phyloP scores from a whole-genome alignment of 75 land plant species.

The Gnetum montanum region DNA sequence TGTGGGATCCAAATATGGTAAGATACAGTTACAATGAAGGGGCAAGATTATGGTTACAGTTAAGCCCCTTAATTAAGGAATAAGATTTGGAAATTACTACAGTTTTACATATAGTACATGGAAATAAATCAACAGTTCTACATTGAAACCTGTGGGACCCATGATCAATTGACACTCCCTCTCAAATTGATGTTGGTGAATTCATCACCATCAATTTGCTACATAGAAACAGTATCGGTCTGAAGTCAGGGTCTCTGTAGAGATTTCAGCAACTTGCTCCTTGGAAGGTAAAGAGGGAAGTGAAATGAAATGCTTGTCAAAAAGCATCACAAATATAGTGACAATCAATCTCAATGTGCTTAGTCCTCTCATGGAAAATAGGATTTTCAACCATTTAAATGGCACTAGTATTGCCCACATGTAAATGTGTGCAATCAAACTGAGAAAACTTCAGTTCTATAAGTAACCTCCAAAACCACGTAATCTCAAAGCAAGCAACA shows the following conservation, averaged over 20 bases:
- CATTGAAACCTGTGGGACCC: too few species aligned
- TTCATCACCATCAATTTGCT: neutral
- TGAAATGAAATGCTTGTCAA: neutral
- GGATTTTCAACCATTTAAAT: constrained; percentile 11
- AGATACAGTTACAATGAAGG: too few species aligned
- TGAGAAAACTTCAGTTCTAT: constrained; percentile 11
- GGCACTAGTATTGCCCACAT: constrained; percentile 18
- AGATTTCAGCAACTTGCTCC: constrained; percentile 2
- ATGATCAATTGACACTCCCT: neutral
- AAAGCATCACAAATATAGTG: constrained; percentile 5
- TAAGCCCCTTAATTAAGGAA: too few species aligned
- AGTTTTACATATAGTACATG: too few species aligned
- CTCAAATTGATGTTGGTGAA: neutral
- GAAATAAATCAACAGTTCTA: too few species aligned
- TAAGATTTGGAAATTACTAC: too few species aligned
- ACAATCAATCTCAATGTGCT: constrained; percentile 10
- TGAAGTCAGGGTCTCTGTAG: constrained; percentile 2
- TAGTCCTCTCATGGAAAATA: constrained; percentile 10
- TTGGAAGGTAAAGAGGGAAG: neutral
- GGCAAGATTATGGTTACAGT: too few species aligned
- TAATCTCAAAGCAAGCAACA: constrained; percentile 9
- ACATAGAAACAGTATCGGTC: neutral
- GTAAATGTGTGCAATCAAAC: neutral
- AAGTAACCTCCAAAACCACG: constrained; percentile 15
- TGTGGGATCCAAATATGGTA: too few species aligned